A percentile compares a stretch with the other conserved stretches of the same genome.
These are phyloP conservation scores for Nigrospora osmanthi DNA, from an alignment of 2,329 filamentous ascomycete genomes.

Conservation along the genomic window DNA sequence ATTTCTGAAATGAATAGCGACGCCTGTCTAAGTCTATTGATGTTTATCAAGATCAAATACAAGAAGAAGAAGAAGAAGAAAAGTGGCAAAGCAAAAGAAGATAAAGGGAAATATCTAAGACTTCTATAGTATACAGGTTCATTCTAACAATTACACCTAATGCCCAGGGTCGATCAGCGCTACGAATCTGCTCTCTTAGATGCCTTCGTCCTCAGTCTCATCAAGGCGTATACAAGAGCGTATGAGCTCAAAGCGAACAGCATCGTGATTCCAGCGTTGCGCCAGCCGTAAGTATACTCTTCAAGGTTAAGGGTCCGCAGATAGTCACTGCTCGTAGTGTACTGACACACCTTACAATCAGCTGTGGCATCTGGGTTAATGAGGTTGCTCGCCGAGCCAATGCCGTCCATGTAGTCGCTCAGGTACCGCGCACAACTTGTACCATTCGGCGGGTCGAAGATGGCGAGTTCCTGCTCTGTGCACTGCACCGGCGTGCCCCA, in stretches of 20 bases:
- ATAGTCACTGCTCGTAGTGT: background rate
- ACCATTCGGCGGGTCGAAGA: slow-evolving; percentile 52
- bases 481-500: slow-evolving; percentile 41
- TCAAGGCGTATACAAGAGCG: background rate
- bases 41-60: too few relatives aligned
- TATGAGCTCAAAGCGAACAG: background rate
- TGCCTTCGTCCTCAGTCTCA: background rate
- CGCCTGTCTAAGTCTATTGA: too few relatives aligned
- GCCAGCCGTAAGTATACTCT: background rate
- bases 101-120: too few relatives aligned
- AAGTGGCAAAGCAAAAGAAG: too few relatives aligned
- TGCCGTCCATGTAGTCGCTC: slow-evolving; percentile 40
- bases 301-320: background rate
- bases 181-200: background rate
- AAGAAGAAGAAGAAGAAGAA: too few relatives aligned
- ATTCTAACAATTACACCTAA: too few relatives aligned
- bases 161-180: too few relatives aligned
- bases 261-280: background rate
- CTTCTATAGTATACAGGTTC: too few relatives aligned
- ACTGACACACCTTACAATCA: slow-evolving; percentile 6
- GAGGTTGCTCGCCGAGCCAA: slow-evolving; percentile 38
- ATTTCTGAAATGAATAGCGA: too few relatives aligned
- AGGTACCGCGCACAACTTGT: slow-evolving; percentile 61
- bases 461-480: slow-evolving; percentile 24
- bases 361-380: background rate